Conservation (phyloP, 306 rosid genomes). For the Phaseolus lunatus region DNA sequence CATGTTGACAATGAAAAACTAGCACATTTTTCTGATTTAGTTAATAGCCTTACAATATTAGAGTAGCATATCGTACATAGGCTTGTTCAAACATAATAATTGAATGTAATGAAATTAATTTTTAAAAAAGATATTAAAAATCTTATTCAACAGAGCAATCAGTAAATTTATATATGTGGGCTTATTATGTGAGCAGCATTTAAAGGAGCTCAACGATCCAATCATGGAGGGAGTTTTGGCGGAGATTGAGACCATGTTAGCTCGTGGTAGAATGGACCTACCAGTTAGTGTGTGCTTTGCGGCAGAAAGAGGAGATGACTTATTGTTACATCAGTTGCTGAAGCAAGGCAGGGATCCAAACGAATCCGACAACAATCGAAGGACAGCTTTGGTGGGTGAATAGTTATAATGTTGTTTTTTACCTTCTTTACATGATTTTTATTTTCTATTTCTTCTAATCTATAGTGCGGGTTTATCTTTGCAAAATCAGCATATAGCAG, state of each 20-base stretch:
- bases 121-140: not conserved
- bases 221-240: conserved; percentile 78
- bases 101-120: not conserved
- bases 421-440: not conserved
- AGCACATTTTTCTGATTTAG: not conserved
- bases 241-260: conserved; percentile 89
- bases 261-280: conserved; percentile 83
- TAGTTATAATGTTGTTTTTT: conserved; percentile 4
- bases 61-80: conserved; percentile 2
- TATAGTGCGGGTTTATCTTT: not conserved
- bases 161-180: not conserved
- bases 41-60: not conserved
- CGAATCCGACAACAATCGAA: conserved; percentile 79
- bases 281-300: conserved; percentile 91
- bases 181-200: conserved; percentile 58
- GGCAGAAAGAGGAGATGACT: conserved; percentile 81
- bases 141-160: not conserved
- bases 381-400: conserved; percentile 80
- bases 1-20: not conserved
- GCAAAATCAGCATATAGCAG: conserved; percentile 76
- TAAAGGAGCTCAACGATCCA: conserved; percentile 77
- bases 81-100: not conserved
- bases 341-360: conserved; percentile 79
- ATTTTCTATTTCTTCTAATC: not conserved
- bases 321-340: conserved; percentile 74